phyloP scores from a whole-genome alignment of 202 grass and related monocot genomes.

The Hordeum pubiflorum region DNA sequence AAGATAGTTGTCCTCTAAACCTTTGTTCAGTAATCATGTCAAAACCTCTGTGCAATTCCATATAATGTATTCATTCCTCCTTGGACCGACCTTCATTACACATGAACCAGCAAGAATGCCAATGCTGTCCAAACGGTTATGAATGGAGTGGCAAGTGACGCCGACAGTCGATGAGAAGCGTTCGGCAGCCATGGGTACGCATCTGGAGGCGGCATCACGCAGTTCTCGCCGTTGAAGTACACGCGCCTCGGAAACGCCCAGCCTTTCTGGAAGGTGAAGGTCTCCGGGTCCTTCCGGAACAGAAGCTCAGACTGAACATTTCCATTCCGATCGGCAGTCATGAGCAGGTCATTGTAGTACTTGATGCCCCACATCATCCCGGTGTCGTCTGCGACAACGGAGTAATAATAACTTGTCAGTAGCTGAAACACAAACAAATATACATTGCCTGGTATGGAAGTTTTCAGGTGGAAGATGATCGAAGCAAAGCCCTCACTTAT shows the following conservation, averaged over 20 bases:
- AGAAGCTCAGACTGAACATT: slow-evolving; percentile 96
- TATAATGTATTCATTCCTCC: neutral
- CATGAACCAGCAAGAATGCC: slow-evolving; percentile 30
- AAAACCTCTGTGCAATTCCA: slow-evolving; percentile 14
- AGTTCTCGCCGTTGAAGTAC: slow-evolving; percentile 95
- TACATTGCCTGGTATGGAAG: neutral
- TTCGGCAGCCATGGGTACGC: slow-evolving; percentile 83
- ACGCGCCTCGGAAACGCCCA: slow-evolving; percentile 85
- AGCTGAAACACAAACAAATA: neutral
- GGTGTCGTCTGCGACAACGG: slow-evolving; percentile 51
- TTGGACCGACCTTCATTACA: neutral
- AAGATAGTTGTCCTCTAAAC: neutral
- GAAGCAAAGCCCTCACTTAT: slow-evolving; percentile 57
- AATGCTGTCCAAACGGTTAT: slow-evolving; percentile 28
- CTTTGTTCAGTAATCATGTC: neutral
- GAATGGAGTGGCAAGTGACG: slow-evolving; percentile 20
- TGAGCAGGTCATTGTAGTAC: slow-evolving; percentile 91
- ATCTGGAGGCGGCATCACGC: slow-evolving; percentile 92
- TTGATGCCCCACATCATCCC: slow-evolving; percentile 95
- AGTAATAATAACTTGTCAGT: neutral
- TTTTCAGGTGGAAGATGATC: neutral
- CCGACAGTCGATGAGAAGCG: slow-evolving; percentile 27
- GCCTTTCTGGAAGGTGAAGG: slow-evolving; percentile 88
- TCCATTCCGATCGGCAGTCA: slow-evolving; percentile 55
- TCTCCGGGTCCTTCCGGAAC: slow-evolving; percentile 54